Evolutionary conservation across 495 filamentous ascomycete genomes (phyloP).

Genomic region (Achaetomiella virescens): DNA sequence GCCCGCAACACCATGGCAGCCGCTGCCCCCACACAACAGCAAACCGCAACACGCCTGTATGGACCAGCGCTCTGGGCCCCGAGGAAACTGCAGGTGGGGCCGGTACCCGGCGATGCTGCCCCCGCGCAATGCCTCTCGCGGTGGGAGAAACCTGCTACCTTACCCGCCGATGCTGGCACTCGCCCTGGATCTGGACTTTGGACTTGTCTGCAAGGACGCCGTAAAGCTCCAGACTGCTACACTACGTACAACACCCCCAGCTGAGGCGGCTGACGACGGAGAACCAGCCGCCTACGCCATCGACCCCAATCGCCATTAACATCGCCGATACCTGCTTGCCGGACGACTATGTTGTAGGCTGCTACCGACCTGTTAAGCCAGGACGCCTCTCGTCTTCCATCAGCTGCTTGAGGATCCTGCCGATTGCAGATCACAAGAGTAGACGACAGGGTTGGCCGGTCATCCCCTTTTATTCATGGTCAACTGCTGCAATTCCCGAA

Average conservation of each 20-base stretch:
- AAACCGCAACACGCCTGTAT: conserved; percentile 11
- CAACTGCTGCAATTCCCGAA: background rate
- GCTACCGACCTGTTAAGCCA: background rate
- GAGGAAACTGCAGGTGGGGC: background rate
- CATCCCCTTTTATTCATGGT: conserved; percentile 3
- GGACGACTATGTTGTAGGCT: conserved; percentile 1
- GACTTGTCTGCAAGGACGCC: background rate
- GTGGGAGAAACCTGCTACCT: too few relatives aligned
- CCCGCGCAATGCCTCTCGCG: too few relatives aligned
- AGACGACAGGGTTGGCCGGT: conserved; percentile 5
- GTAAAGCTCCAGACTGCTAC: background rate
- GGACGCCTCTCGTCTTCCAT: background rate
- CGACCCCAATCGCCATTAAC: background rate
- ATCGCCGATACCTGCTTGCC: background rate
- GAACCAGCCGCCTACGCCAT: conserved; percentile 15
- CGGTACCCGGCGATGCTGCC: too few relatives aligned
- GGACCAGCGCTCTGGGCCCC: background rate
- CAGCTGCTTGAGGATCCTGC: background rate
- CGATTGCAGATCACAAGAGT: background rate
- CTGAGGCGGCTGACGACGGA: conserved; percentile 2
- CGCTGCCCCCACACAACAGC: conserved; percentile 2
- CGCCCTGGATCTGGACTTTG: background rate
- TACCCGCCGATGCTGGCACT: background rate
- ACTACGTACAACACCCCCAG: background rate
- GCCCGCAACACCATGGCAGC: conserved; percentile 3